phyloP scores from a whole-genome alignment of 306 rosid genomes.

The Trifolium subterraneum region DNA sequence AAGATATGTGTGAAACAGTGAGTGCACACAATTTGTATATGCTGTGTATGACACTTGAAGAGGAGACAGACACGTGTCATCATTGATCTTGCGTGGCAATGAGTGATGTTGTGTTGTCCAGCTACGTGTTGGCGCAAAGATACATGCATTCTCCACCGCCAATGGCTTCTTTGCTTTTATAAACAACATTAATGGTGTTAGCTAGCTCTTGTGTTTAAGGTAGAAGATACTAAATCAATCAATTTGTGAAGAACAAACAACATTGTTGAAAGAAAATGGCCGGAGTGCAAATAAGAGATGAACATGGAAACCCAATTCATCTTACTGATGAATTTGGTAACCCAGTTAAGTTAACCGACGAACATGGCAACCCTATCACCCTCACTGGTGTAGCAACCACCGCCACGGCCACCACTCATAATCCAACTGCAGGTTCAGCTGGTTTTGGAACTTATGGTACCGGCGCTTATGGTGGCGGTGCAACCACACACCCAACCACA shows the following conservation, averaged over 20 bases:
- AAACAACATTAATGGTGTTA: background rate
- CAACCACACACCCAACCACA: conserved; percentile 32
- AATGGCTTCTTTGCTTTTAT: background rate
- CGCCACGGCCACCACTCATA: background rate
- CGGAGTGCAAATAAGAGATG: conserved; percentile 57
- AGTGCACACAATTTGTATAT: no score
- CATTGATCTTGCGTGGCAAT: conserved; percentile 50
- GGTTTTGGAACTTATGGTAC: background rate
- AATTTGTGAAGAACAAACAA: no score
- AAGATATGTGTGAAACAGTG: no score
- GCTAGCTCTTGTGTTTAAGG: background rate
- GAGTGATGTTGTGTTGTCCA: background rate
- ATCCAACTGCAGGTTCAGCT: background rate
- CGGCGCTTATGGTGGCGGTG: conserved; percentile 38
- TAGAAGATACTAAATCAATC: background rate
- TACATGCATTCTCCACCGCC: conserved; percentile 61
- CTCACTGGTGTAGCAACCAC: conserved; percentile 69
- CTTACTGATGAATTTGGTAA: conserved; percentile 71
- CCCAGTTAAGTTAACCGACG: conserved; percentile 68
- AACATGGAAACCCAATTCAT: conserved; percentile 64
- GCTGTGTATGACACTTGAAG: no score
- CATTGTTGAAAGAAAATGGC: conserved; percentile 51
- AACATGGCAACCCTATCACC: conserved; percentile 67
- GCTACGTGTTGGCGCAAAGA: conserved; percentile 41
- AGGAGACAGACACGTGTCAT: conserved; percentile 41